Conservation (phyloP, 176 grass and related monocot genomes). For the Raddia distichophylla region DNA sequence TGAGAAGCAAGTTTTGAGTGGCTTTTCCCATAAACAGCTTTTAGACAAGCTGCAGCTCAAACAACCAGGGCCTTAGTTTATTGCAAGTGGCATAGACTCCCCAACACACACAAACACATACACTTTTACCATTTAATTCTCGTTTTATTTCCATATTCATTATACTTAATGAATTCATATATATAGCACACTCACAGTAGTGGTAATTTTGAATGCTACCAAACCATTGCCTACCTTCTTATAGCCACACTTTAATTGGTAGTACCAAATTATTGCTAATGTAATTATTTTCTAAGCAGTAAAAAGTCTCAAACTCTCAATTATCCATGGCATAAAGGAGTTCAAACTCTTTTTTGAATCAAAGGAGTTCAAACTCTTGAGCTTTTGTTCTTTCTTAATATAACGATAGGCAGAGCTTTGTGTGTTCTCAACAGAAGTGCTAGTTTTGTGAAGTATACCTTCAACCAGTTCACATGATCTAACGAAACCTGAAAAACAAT, state of each 20-base stretch:
- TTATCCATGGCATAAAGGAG: neutral
- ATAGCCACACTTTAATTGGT: neutral
- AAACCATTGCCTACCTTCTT: neutral
- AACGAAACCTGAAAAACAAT: constrained; percentile 43
- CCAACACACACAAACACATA: neutral
- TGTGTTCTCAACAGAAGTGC: neutral
- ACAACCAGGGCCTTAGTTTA: neutral
- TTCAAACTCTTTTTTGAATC: neutral
- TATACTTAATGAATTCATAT: neutral
- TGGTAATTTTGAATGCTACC: neutral
- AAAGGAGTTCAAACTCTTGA: neutral
- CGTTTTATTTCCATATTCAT: neutral
- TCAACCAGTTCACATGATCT: constrained; percentile 40
- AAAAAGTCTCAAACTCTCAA: neutral
- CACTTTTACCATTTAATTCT: neutral
- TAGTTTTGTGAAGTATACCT: constrained; percentile 45
- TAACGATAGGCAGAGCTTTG: neutral
- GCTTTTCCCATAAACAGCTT: too few relatives aligned
- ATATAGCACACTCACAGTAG: neutral
- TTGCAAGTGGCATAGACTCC: neutral
- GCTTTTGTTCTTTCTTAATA: neutral
- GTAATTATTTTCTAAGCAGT: neutral
- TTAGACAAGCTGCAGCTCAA: too few relatives aligned
- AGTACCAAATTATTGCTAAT: neutral
- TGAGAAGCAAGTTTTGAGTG: too few relatives aligned